A percentile compares a stretch with the other conserved stretches of the same genome.
Conservation (phyloP, 805 yeast species). For the Suhomyces vadensis region DNA sequence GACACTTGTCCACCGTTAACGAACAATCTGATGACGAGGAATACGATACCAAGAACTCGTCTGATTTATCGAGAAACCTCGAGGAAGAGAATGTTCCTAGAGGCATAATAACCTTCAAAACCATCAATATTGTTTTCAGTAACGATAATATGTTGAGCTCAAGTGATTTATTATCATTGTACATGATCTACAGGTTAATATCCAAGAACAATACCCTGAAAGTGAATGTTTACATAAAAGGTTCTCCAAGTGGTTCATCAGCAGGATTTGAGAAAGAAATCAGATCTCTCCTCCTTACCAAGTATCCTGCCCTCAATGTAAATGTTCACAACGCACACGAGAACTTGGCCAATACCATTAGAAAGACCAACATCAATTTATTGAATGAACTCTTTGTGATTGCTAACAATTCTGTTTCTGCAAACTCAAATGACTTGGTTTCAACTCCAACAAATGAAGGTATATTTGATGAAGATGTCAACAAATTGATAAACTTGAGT, state of each 20-base stretch:
- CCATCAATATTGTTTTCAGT: conserved; percentile 29
- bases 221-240: conserved; percentile 23
- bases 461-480: conserved; percentile 22
- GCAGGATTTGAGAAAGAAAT: conserved; percentile 13
- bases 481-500: conserved; percentile 24
- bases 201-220: conserved; percentile 9
- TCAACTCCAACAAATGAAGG: conserved; percentile 10
- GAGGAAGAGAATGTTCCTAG: conserved; percentile 8
- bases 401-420: conserved; percentile 19
- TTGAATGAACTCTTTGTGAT: conserved; percentile 25
- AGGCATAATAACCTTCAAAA: conserved; percentile 15
- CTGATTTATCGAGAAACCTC: neutral
- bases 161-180: conserved; percentile 35
- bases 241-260: conserved; percentile 13
- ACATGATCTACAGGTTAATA: conserved; percentile 25
- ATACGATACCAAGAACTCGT: conserved; percentile 7
- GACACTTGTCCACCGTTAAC: conserved; percentile 3
- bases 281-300: conserved; percentile 6
- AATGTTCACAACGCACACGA: conserved; percentile 18
- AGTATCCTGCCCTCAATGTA: conserved; percentile 14
- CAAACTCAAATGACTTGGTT: neutral
- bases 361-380: conserved; percentile 13
- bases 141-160: conserved; percentile 35
- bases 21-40: conserved; percentile 6
- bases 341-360: conserved; percentile 16